Evolutionary conservation across 1,139 yeast species (phyloP).

Genomic region (Saccharomyces hybrid): DNA sequence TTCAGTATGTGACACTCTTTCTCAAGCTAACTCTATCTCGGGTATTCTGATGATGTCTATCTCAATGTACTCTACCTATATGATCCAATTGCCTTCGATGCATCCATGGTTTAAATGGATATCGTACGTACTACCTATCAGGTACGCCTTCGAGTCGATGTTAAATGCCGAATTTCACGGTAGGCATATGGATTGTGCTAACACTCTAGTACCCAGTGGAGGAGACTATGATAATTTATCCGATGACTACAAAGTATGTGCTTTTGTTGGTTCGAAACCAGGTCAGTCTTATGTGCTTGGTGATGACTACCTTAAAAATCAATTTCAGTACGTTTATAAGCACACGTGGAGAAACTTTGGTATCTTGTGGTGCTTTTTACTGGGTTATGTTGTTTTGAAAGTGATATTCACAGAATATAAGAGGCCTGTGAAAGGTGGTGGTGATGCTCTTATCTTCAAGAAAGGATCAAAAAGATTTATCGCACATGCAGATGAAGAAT

Average conservation of each 20-base stretch:
- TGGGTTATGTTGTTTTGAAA: slow-evolving; percentile 35
- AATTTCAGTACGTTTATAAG: slow-evolving; percentile 35
- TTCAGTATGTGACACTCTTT: slow-evolving; percentile 38
- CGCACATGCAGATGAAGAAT: slow-evolving; percentile 16
- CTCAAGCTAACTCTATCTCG: slow-evolving; percentile 47
- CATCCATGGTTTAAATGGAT: slow-evolving; percentile 64
- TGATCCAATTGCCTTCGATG: slow-evolving; percentile 52
- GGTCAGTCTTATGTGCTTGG: slow-evolving; percentile 41
- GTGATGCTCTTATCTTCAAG: slow-evolving; percentile 38
- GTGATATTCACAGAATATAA: slow-evolving; percentile 36
- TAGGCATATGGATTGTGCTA: slow-evolving; percentile 45
- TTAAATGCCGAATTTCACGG: slow-evolving; percentile 51
- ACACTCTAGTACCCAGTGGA: slow-evolving; percentile 44
- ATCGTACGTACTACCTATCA: slow-evolving; percentile 48
- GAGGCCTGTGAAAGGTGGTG: slow-evolving; percentile 36
- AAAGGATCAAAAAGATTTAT: slow-evolving; percentile 22
- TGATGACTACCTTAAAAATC: slow-evolving; percentile 36
- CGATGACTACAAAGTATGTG: slow-evolving; percentile 42
- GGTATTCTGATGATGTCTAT: slow-evolving; percentile 44
- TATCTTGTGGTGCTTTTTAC: slow-evolving; percentile 38
- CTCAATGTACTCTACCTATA: slow-evolving; percentile 47
- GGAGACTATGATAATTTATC: slow-evolving; percentile 40
- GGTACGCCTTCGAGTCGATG: slow-evolving; percentile 52
- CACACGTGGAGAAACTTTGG: slow-evolving; percentile 50
- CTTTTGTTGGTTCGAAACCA: slow-evolving; percentile 39